These are phyloP conservation scores for Annulohypoxylon truncatum DNA, from an alignment of 2,329 filamentous ascomycete genomes.

Conservation along the genomic window DNA sequence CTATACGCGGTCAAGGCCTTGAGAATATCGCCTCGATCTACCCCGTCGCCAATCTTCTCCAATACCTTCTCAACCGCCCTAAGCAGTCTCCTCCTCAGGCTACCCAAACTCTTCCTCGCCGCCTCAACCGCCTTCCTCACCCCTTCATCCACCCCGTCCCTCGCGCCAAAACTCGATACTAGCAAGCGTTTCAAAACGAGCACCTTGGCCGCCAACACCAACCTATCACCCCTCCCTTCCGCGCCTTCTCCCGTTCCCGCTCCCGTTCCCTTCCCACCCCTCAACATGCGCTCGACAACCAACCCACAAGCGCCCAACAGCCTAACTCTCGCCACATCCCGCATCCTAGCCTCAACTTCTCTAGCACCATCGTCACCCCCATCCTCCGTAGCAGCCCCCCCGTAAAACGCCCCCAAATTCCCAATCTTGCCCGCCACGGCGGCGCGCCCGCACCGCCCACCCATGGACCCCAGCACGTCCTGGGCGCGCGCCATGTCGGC, in stretches of 20 bases:
- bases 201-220: conserved; percentile 74
- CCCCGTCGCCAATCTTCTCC: conserved; percentile 67
- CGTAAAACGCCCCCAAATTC: conserved; percentile 51
- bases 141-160: conserved; percentile 48
- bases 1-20: conserved; percentile 85
- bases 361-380: not conserved
- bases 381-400: not conserved
- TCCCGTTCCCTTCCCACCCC: conserved; percentile 52
- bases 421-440: conserved; percentile 74
- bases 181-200: conserved; percentile 81
- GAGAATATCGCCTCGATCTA: conserved; percentile 66
- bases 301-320: conserved; percentile 65
- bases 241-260: conserved; percentile 57
- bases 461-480: conserved; percentile 75
- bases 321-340: conserved; percentile 57
- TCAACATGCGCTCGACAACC: conserved; percentile 62
- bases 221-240: conserved; percentile 58
- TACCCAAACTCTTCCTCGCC: conserved; percentile 71
- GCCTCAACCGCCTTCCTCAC: conserved; percentile 63
- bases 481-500: conserved; percentile 80
- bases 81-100: conserved; percentile 71
- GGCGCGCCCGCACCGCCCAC: conserved; percentile 79
- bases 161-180: conserved; percentile 75
- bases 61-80: conserved; percentile 77
- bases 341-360: no score